Base-by-base conservation (phyloP, 192 early-diverging fungal species). In the Phlyctochytrium arcticum region DNA sequence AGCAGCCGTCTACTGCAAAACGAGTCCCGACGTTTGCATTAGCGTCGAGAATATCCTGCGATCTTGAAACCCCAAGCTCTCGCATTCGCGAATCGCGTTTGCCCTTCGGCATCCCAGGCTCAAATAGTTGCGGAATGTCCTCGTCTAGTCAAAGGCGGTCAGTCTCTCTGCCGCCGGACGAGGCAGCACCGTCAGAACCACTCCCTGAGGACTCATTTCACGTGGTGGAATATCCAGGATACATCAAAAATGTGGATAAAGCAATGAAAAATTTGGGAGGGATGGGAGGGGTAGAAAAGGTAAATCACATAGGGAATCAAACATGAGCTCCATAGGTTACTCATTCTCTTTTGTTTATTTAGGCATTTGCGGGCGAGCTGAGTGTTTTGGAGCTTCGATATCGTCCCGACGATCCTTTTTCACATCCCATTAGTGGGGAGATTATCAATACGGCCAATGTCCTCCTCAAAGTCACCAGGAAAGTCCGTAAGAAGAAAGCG, bases 401-500 rank as follows among this genome's bases (percentile, higher is more conserved):
- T 64, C 60, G 86, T 10, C 78, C 76, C 2, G 53, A 68, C 15
- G 82, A 87, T 58, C 81, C 81, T 5, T 89, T 89, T 63, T 80
- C 73, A 1, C 87, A 89, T 73, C 78, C 86, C 19, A 79, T 89
- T 33, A 67, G 75, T 48, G 87, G 87, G 24, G 78, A 85, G 44
- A 70, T 85, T 23, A 62, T 87, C 17, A 48, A 68, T 12, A 82
- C 85, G 6, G 47, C 77, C 3, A 86, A 84, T 57, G 54, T 88
- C 21, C 39, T 89, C 15, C 66, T 88, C 33, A 87, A 85, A 60
- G 83, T 88, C 6, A 85, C 87, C 3, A 48, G 73, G 24, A 61
- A 74, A 6, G 64, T 68, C 21, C 75, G 68, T 53, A 42, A 67
- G 54, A 30, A 56, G 17, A 36, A 51, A 5, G 62, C 48, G 19